These are phyloP conservation scores for Candida easanensis DNA, from an alignment of 805 yeast genomes.

Conservation along the genomic window DNA sequence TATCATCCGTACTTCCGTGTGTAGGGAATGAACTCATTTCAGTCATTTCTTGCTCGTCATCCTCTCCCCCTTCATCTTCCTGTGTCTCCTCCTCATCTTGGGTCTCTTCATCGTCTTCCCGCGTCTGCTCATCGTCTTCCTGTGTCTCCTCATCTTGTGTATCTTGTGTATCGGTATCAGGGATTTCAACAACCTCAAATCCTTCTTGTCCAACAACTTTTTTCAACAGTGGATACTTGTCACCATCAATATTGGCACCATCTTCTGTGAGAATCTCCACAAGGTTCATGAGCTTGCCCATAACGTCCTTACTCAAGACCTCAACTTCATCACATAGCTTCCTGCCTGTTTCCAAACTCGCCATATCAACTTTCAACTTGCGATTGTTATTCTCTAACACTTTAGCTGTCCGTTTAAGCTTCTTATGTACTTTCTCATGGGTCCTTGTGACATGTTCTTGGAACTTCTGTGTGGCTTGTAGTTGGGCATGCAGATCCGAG, in stretches of 20 bases:
- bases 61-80: not conserved
- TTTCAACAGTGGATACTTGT: conserved; percentile 13
- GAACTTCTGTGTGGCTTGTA: conserved; percentile 6
- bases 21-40: not conserved
- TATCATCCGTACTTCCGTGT: not conserved
- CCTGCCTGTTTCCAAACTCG: not conserved
- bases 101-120: not conserved
- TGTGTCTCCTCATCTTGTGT: not conserved
- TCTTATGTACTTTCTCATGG: conserved; percentile 12
- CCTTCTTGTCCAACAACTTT: conserved; percentile 13
- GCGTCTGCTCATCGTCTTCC: not conserved
- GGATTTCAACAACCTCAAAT: conserved; percentile 14
- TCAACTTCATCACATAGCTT: conserved; percentile 9
- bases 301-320: conserved; percentile 8
- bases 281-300: conserved; percentile 13
- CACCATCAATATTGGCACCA: conserved; percentile 10
- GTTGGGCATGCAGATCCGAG: conserved; percentile 13
- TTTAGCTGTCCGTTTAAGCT: conserved; percentile 8
- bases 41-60: not conserved
- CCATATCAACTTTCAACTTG: not conserved
- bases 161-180: not conserved
- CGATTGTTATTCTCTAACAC: conserved; percentile 7
- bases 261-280: conserved; percentile 2
- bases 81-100: not conserved
- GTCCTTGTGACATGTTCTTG: conserved; percentile 10